Conservation (phyloP, 2,329 filamentous ascomycete species). For the Diaporthe amygdali region DNA sequence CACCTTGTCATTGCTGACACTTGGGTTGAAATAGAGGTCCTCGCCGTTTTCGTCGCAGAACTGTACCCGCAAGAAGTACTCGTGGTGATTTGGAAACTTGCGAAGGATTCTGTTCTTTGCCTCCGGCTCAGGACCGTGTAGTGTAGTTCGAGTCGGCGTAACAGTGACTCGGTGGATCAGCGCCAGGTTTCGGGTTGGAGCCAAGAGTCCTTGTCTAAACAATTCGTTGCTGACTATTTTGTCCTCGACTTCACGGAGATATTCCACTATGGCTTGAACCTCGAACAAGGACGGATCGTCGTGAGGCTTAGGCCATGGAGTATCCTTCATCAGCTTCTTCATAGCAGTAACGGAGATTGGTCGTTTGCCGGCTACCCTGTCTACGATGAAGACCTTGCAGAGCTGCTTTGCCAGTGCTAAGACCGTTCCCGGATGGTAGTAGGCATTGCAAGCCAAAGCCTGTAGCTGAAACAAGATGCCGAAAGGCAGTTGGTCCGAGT, state of each 20-base stretch:
- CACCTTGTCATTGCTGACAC: conserved; percentile 54
- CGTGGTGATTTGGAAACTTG: conserved; percentile 62
- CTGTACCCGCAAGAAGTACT: conserved; percentile 72
- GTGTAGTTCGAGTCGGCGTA: conserved; percentile 62
- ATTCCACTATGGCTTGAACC: conserved; percentile 43
- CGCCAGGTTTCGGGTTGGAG: conserved; percentile 46
- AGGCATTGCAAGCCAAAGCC: conserved; percentile 66
- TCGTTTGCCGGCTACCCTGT: conserved; percentile 31
- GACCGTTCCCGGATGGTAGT: conserved; percentile 61
- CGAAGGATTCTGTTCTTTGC: conserved; percentile 74
- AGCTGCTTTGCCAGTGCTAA: conserved; percentile 51
- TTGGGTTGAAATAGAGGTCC: conserved; percentile 62
- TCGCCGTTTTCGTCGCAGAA: conserved; percentile 78
- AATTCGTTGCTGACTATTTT: conserved; percentile 27
- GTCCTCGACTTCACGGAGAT: conserved; percentile 47
- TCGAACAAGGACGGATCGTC: conserved; percentile 48
- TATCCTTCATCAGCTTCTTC: conserved; percentile 53
- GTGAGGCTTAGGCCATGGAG: conserved; percentile 61
- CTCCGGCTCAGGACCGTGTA: conserved; percentile 69
- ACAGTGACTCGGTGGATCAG: conserved; percentile 61
- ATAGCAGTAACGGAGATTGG: conserved; percentile 60
- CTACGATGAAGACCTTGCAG: conserved; percentile 33
- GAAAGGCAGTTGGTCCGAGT: conserved; percentile 50
- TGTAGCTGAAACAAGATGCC: conserved; percentile 66
- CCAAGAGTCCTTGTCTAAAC: conserved; percentile 27